Conservation (phyloP, 768 basidiomycete species). For the Amanita phalloides region DNA sequence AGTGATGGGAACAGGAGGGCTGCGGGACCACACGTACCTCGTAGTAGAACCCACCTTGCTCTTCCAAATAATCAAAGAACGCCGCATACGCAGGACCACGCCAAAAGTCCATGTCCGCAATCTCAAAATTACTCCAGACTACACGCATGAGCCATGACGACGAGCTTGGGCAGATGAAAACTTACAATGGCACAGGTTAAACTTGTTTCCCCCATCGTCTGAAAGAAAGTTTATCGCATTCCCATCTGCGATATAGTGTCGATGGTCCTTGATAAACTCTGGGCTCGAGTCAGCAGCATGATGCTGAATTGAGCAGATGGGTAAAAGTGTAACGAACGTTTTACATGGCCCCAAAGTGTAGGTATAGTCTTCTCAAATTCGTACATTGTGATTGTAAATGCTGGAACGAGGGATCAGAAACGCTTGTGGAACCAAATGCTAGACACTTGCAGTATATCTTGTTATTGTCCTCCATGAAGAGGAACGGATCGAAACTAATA, state of each 20-base stretch:
- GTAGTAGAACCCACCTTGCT: conserved; percentile 56
- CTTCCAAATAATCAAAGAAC: conserved; percentile 58
- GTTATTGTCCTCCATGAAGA: conserved; percentile 57
- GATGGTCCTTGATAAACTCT: conserved; percentile 47
- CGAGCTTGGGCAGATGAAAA: neutral
- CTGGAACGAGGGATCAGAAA: conserved; percentile 17
- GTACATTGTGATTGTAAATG: conserved; percentile 65
- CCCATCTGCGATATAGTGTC: conserved; percentile 43
- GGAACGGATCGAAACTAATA: conserved; percentile 54
- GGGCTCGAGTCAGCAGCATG: neutral
- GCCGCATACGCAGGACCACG: conserved; percentile 49
- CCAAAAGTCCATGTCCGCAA: conserved; percentile 58
- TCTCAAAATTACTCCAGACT: conserved; percentile 66
- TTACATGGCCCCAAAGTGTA: conserved; percentile 62
- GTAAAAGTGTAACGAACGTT: conserved; percentile 28
- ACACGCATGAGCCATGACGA: neutral
- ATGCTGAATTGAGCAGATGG: neutral
- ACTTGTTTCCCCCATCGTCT: conserved; percentile 39
- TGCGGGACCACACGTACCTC: conserved; percentile 36
- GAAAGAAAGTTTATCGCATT: conserved; percentile 53
- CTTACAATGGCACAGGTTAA: conserved; percentile 69
- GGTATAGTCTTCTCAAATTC: conserved; percentile 70
- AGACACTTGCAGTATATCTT: conserved; percentile 49
- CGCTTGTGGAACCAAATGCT: neutral
- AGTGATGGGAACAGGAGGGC: conserved; percentile 24